phyloP scores from a whole-genome alignment of 352 stramenopile species.

The Globisporangium radiosum region DNA sequence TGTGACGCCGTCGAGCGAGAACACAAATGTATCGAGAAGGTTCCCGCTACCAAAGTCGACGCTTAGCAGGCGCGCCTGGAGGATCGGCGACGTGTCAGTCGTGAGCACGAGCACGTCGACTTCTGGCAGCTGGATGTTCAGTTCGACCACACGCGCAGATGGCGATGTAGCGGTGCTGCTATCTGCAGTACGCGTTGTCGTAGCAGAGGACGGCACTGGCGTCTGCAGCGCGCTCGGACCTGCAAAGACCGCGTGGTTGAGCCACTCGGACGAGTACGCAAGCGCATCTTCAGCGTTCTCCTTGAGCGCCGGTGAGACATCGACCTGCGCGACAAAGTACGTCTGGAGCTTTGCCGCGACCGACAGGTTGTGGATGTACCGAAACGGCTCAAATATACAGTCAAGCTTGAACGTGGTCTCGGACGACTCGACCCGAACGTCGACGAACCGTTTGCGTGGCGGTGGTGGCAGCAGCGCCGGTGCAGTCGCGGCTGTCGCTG shows the following conservation, averaged over 20 bases:
- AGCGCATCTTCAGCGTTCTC: conserved; percentile 52
- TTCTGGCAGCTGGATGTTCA: conserved; percentile 48
- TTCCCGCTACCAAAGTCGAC: conserved; percentile 48
- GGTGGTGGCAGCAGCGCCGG: not conserved
- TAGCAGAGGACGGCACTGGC: not conserved
- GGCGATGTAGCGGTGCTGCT: not conserved
- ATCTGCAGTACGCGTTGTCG: not conserved
- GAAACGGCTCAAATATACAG: conserved; percentile 53
- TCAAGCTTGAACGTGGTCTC: conserved; percentile 49
- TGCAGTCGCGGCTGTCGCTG: no score
- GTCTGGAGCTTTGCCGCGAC: conserved; percentile 53
- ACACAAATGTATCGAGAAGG: conserved; percentile 43
- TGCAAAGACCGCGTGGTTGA: conserved; percentile 48
- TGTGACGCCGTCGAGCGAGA: conserved; percentile 49
- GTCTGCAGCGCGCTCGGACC: conserved; percentile 3
- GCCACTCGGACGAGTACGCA: conserved; percentile 37
- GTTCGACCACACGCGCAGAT: conserved; percentile 26
- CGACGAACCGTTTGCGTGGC: conserved; percentile 27
- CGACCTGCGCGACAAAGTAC: conserved; percentile 55
- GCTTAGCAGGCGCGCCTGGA: conserved; percentile 48
- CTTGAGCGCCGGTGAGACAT: conserved; percentile 33
- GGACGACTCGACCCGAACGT: conserved; percentile 50
- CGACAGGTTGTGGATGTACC: conserved; percentile 68
- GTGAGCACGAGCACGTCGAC: conserved; percentile 61
- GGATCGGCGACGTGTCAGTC: conserved; percentile 53